Conservation (phyloP, 148 eudicot genomes). For the Cornus kousa region DNA sequence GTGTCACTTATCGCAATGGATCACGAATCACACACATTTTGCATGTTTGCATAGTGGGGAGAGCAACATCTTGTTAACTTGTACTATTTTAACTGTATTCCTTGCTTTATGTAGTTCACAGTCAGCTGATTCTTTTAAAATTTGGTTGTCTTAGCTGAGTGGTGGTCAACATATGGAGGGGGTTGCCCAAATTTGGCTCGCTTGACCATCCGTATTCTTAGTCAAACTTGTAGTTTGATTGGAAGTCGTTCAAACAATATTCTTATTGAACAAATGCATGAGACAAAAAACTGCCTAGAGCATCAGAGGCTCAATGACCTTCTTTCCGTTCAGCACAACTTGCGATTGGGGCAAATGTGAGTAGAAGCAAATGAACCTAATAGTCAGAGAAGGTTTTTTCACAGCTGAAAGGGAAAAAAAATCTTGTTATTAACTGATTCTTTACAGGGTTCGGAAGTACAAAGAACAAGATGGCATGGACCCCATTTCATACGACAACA, state of each 20-base stretch:
- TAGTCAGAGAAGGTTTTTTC: neutral
- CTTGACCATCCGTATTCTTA: conserved; percentile 77
- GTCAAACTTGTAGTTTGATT: conserved; percentile 81
- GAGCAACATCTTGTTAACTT: neutral
- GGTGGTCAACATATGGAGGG: conserved; percentile 97
- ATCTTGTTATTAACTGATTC: neutral
- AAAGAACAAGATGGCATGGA: conserved; percentile 54
- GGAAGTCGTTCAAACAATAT: conserved; percentile 40
- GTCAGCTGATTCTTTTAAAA: neutral
- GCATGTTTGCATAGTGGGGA: neutral
- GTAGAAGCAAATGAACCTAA: conserved; percentile 11
- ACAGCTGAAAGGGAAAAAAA: neutral
- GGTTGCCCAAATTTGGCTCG: conserved; percentile 85
- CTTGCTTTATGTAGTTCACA: neutral
- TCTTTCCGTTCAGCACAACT: conserved; percentile 74
- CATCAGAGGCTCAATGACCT: conserved; percentile 76
- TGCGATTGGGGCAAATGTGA: conserved; percentile 70
- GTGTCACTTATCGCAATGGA: neutral
- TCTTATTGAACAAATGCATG: conserved; percentile 58
- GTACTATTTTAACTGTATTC: neutral
- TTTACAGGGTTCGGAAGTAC: conserved; percentile 47
- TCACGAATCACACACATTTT: neutral
- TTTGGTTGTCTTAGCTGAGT: conserved; percentile 57
- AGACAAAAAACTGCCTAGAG: conserved; percentile 65
- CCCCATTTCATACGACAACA: conserved; percentile 54